Evolutionary conservation across 2,329 filamentous ascomycete species (phyloP), one percentile per base, ranked within the genome.

Genomic region (Cladophialophora exuberans): DNA sequence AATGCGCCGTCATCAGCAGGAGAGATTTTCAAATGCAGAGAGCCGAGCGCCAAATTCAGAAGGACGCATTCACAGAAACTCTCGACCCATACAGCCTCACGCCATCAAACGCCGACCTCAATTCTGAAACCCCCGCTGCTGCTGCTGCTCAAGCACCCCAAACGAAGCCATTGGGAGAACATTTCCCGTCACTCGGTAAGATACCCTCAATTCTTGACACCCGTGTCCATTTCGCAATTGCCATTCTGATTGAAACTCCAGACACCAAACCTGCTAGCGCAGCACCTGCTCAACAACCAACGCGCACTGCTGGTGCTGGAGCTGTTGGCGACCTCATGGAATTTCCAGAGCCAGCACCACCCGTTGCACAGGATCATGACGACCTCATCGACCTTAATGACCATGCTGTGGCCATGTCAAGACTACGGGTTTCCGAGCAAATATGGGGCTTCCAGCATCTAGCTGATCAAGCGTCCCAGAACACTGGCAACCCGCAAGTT

Each of bases 1-100:
- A 77, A 30, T 86, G 83, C 63, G 43, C 59, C 0, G 67, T 66
- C 2, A 78, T 83, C 57, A 62, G 59, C 2, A 60, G 69, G 1
- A 55, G 65, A 0, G 69, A 78, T 10, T 81, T 83, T 56, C 65
- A 73, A 13, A 71, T 72, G n/a, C 71, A 78, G 42, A 72, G 81
- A 18, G 71, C 76, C 13, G 77, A 81, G 64, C 83, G 80, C 62
- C 66, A 73, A 26, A 69, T 83, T 35, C 66, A 78, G 48, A 73
- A 69, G 51, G 67, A 67, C 42, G 66, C 62, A 1, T 63, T 71
- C 61, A 30, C 36, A 20, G 38, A 45, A 31, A 31, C 36, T 15
- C 31, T 30, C 6, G 51, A 57, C 9, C 49, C 50, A 6, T 50
- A 36, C 33, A 43, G 17, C 20, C 35, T 36, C 35, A 47, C 35